phyloP scores from a whole-genome alignment of 768 basidiomycete species.

The Suillus plorans region DNA sequence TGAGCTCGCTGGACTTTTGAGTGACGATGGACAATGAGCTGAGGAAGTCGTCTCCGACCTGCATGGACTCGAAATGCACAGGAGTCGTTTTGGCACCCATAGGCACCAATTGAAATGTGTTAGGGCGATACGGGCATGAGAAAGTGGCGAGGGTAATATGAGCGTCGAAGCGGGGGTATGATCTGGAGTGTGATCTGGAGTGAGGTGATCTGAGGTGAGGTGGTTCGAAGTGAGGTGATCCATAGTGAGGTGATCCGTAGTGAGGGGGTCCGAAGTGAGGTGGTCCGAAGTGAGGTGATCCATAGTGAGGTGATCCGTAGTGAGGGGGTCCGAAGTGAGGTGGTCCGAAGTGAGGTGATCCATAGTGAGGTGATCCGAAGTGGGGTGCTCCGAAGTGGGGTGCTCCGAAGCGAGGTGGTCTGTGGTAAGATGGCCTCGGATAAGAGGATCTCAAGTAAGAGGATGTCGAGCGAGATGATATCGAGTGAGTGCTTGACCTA shows the following conservation, averaged over 20 bases:
- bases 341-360: not conserved
- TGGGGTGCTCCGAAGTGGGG: not conserved
- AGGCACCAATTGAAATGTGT: not conserved
- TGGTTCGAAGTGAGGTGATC: not conserved
- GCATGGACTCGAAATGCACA: not conserved
- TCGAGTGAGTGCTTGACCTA: not conserved
- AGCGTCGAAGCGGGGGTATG: constrained; percentile 2
- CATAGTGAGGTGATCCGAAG: not conserved
- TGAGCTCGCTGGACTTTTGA: not conserved
- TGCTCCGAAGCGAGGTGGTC: not conserved
- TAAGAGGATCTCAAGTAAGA: not conserved
- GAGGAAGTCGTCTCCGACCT: not conserved
- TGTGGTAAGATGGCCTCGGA: not conserved
- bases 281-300: not conserved
- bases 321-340: not conserved
- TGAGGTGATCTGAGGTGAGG: not conserved
- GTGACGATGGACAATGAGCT: not conserved
- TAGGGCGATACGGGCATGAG: not conserved
- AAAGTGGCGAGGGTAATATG: constrained; percentile 1
- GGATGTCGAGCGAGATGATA: not conserved
- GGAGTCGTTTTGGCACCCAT: not conserved
- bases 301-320: not conserved
- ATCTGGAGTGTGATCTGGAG: not conserved
- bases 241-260: no score
- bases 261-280: not conserved